Base-by-base conservation (phyloP, 495 filamentous ascomycete species). In the Polyplosphaeria fusca region DNA sequence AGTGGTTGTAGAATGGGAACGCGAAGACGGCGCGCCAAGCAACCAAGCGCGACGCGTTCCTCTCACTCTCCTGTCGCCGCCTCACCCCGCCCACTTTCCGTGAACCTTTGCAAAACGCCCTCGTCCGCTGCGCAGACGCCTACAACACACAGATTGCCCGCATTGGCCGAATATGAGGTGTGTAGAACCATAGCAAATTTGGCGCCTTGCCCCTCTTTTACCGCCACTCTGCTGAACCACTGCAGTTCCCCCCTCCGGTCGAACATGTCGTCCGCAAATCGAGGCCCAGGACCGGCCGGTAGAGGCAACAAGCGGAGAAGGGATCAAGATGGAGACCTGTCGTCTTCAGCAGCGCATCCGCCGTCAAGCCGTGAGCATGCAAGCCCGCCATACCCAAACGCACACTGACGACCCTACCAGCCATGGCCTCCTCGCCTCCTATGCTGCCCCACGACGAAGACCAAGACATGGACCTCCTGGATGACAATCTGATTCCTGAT, bases 261-360 rank as follows among this genome's bases (percentile, higher is more conserved):
- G 50, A 90, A 82, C 73, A 86, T 87, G 78, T 84, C 87, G 57
- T 89, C 91, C 63, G 91, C 86, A 65, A 96, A 96, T 71, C 85
- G 90, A 53, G 89, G 89, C 47, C 60, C 78, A 46, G 70, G 77
- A 4, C 28, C 53, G 32, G 74, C 76, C 67, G 67, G 77, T 50
- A 82, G 76, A 60, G 78, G 79, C 63, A 86, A 89, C 55, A 96
- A 96, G 76, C 83, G 91, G 62, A 82, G 84, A 14, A 86, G 91
- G 78, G 86, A 87, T 58, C 77, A 79, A 37, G 89, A 88, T 64
- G 88, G 91, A 67, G 83, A 84, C 67, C 78, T 75, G 59, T 70
- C 81, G 14, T 88, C 88, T 24, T 86, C 88, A 13, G 79, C 77
- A 23, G 73, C 82, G 55, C 80, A 78, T 38, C 83, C 84, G 52